Percentiles rank a stretch among this genome's conserved stretches.
Evolutionary conservation across 768 basidiomycete species (phyloP).

Genomic region (Piloderma croceum): DNA sequence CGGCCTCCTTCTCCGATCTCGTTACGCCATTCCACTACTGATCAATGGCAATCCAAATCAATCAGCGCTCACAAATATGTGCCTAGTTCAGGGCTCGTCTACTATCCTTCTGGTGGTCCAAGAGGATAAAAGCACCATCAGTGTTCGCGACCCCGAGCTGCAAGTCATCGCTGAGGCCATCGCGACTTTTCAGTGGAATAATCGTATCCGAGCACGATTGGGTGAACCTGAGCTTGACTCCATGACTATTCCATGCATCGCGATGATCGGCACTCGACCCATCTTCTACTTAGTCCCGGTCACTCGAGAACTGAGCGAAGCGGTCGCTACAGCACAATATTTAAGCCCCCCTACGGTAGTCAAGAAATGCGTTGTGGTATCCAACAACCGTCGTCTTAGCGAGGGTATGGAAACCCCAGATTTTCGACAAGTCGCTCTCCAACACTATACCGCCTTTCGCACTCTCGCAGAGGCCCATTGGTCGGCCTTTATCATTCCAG

Average conservation of each 20-base stretch:
- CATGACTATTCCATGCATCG: slow-evolving; percentile 14
- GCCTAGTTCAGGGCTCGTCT: slow-evolving; percentile 6
- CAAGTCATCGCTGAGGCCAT: slow-evolving; percentile 28
- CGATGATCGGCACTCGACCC: slow-evolving; percentile 11
- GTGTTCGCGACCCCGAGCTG: slow-evolving; percentile 17
- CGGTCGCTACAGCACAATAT: slow-evolving; percentile 11
- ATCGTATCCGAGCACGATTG: slow-evolving; percentile 10
- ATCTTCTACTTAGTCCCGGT: slow-evolving; percentile 15
- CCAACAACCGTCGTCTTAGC: slow-evolving; percentile 9
- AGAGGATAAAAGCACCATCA: slow-evolving; percentile 8
- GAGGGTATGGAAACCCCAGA: slow-evolving; percentile 27
- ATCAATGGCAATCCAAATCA: slow-evolving; percentile 12
- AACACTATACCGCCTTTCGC: slow-evolving; percentile 26
- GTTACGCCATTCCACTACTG: slow-evolving; percentile 10
- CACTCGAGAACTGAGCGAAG: slow-evolving; percentile 9
- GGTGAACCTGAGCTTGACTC: slow-evolving; percentile 9
- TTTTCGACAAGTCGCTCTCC: slow-evolving; percentile 23
- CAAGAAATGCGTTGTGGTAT: slow-evolving; percentile 18
- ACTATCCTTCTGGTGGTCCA: slow-evolving; percentile 15
- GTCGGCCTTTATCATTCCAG: too few species aligned
- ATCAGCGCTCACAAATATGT: slow-evolving; percentile 8
- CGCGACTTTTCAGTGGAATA: slow-evolving; percentile 25
- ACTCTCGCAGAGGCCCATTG: slow-evolving; percentile 23
- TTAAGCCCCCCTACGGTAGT: too few species aligned
- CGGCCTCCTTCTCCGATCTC: slow-evolving; percentile 6